Evolutionary conservation across 1,284 basidiomycete genomes (phyloP), one percentile per base, ranked within the genome.

Genomic region (Ganoderma lucidum): DNA sequence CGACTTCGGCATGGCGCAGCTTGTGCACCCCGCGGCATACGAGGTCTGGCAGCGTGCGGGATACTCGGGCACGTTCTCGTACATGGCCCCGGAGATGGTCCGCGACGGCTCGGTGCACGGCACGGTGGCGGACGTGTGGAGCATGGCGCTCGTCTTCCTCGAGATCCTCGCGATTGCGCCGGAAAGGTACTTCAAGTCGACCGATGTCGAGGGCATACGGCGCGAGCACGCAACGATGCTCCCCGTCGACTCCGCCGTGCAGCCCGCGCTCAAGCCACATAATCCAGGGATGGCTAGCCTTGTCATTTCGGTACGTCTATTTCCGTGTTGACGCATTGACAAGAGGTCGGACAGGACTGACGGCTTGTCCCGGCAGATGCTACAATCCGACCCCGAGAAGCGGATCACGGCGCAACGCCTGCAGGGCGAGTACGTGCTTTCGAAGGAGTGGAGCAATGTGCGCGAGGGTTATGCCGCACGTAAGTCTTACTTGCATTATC

Each of bases 1-100:
- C 6, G 78, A 78, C 68, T 74, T 78, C 45, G 74, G 74, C 10
- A 69, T 67, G 17, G 62, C 74, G 14, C 63, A 53, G 14, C 62
- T 55, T 9, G 90, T 88, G 6, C 35, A 14, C 0, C 41, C 66
- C 19, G n/a, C 9, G 28, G 63, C 83, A 81, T 68, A 62, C 59
- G 63, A 61, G 45, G n/a, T 9, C 9, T 64, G 63, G 63, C 28
- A 6, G 23, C 8, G 19, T 3, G 14, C 48, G 30, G 30, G 32
- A 1, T 37, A 12, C 12, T 30, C 15, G 45, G 55, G 63, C 41
- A 59, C 63, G 6, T 45, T 37, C 19, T n/a, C 30, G 23, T 39
- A 66, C 42, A 39, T 42, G 17, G 77, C 42, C 72, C 78, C 32
- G 23, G 70, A 12, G 71, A 62, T 74, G 30, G 53, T 69, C 1